Evolutionary conservation across 495 filamentous ascomycete genomes (phyloP).

Genomic region (Penicillium lagena): DNA sequence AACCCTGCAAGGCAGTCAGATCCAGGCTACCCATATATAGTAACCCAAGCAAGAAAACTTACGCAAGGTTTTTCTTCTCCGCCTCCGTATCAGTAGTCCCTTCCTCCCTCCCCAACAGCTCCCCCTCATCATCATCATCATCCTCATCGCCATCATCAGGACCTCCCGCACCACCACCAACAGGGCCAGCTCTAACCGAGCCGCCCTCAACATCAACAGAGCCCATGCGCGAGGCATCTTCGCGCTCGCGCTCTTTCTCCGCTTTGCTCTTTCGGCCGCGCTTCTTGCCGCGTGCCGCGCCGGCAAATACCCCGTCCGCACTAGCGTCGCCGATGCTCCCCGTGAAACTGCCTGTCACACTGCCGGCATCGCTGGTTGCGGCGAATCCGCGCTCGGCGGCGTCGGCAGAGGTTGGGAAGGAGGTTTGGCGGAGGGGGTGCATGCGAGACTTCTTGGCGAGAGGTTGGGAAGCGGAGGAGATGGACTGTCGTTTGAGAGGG

Average conservation of each 20-base stretch:
- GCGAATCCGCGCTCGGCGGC: conserved; percentile 56
- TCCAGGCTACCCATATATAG: conserved; percentile 2
- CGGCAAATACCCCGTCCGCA: conserved; percentile 36
- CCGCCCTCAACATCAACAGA: conserved; percentile 35
- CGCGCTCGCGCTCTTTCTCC: conserved; percentile 37
- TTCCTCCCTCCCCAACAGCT: conserved; percentile 53
- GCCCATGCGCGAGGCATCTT: conserved; percentile 39
- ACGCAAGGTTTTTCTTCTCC: conserved; percentile 63
- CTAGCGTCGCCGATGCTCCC: conserved; percentile 50
- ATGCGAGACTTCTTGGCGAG: conserved; percentile 30
- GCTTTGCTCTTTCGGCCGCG: conserved; percentile 61
- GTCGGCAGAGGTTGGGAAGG: conserved; percentile 61
- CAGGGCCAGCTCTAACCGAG: conserved; percentile 37
- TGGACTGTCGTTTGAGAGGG: conserved; percentile 38
- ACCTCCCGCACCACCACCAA: conserved; percentile 32
- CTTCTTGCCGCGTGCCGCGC: conserved; percentile 46
- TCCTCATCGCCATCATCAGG: conserved; percentile 62
- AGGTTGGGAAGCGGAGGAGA: conserved; percentile 33
- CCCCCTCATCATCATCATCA: conserved; percentile 59
- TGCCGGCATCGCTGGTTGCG: conserved; percentile 58
- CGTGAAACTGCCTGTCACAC: conserved; percentile 58
- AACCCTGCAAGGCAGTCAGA: conserved; percentile 36
- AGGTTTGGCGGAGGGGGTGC: conserved; percentile 85
- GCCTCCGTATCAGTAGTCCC: conserved; percentile 59
- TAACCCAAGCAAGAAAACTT: conserved; percentile 17